These are phyloP conservation scores for Candida nemodendra DNA, from an alignment of 805 yeast species.

Conservation along the genomic window DNA sequence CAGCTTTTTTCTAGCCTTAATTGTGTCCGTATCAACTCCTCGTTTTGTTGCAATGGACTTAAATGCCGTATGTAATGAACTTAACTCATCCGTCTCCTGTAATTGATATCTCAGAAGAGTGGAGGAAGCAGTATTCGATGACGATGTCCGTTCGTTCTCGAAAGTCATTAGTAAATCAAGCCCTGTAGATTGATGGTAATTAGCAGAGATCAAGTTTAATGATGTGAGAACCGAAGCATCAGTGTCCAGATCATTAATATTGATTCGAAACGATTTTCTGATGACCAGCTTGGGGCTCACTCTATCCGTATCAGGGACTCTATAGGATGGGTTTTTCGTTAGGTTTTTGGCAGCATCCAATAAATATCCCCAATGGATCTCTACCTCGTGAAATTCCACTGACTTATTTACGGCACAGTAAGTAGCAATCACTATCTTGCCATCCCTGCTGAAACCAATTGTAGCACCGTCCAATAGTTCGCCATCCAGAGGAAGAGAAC, in stretches of 20 bases:
- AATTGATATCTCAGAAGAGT: slow-evolving; percentile 28
- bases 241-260: slow-evolving; percentile 30
- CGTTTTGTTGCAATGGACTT: slow-evolving; percentile 22
- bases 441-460: slow-evolving; percentile 53
- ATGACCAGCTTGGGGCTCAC: slow-evolving; percentile 40
- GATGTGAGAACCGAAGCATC: slow-evolving; percentile 28
- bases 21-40: slow-evolving; percentile 11
- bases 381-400: slow-evolving; percentile 42
- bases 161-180: slow-evolving; percentile 48
- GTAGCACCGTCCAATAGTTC: slow-evolving; percentile 37
- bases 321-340: slow-evolving; percentile 46
- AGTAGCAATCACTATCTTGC: slow-evolving; percentile 42
- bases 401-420: slow-evolving; percentile 36
- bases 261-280: slow-evolving; percentile 30
- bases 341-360: slow-evolving; percentile 46
- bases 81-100: slow-evolving; percentile 13
- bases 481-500: slow-evolving; percentile 31
- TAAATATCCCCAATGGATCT: slow-evolving; percentile 57
- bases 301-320: slow-evolving; percentile 47
- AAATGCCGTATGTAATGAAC: slow-evolving; percentile 25
- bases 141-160: slow-evolving; percentile 24
- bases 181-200: slow-evolving; percentile 39
- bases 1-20: slow-evolving; percentile 1
- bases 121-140: slow-evolving; percentile 17
- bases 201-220: slow-evolving; percentile 47